Base-by-base conservation (phyloP, 2,329 filamentous ascomycete genomes). In the Epichloe aotearoae region DNA sequence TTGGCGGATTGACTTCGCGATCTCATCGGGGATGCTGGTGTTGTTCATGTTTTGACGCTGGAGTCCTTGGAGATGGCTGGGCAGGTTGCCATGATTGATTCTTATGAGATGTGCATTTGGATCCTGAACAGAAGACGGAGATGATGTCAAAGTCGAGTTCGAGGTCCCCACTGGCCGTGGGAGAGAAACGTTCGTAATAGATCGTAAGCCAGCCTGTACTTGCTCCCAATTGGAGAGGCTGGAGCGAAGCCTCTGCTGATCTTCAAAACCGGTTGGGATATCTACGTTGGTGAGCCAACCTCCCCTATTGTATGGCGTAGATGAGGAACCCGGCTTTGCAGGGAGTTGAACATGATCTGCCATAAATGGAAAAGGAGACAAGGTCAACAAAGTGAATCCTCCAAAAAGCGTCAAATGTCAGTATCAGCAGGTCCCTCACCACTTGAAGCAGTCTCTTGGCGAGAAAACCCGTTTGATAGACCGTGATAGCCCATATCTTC, bases 271-370 rank as follows among this genome's bases (percentile, higher is more conserved):
- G 17, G 23, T 17, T 17, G 37, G 41, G 15, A 38, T 17, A 36
- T 48, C n/a, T 34, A 50, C 38, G 23, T 49, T 52, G 4, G 50
- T 52, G 38, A 52, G 50, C 50, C 50, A 52, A 37, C 46, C 41
- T 34, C 20, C 20, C 14, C 34, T 20, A 4, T n/a, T 15, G n/a
- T 12, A 12, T 40, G 20, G 5, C 14, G 19, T 17, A 3, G 15
- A 44, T 17, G 26, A 12, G 15, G 10, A 15, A 7, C 26, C 6
- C 12, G 33, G n/a, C 5, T 33, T 19, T 7, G 37, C 17, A 38
- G n/a, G 36, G 30, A 10, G 19, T 39, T 7, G 20, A 1, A 38
- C 36, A 7, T 3, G 4, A 26, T 38, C 46, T 39, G 23, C 30
- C 4, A 5, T 14, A 19, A 17, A 14, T 14, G 11, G 20, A 47